These are phyloP conservation scores for Colletotrichum godetiae DNA, from an alignment of 2,329 filamentous ascomycete species.

Conservation along the genomic window DNA sequence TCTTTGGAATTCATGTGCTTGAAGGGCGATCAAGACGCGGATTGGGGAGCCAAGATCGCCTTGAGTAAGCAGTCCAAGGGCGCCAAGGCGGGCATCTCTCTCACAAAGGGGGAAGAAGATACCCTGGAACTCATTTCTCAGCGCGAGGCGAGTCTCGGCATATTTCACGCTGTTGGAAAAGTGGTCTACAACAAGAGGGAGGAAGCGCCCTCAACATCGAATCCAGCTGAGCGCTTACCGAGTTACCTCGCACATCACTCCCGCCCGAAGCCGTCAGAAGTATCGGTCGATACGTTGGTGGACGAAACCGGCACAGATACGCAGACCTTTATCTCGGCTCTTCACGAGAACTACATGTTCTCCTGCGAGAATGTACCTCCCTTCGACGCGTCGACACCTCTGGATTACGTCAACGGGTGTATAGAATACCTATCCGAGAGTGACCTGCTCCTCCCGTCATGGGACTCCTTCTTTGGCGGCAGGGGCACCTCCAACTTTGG, in stretches of 20 bases:
- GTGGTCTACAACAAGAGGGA: constrained; percentile 96
- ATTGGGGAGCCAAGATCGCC: constrained; percentile 80
- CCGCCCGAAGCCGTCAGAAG: constrained; percentile 72
- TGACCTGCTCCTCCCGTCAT: constrained; percentile 83
- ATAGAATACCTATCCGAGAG: constrained; percentile 88
- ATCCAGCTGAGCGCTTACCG: constrained; percentile 66
- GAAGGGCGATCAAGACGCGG: constrained; percentile 78
- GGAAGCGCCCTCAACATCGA: constrained; percentile 56
- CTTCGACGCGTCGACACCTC: constrained; percentile 67
- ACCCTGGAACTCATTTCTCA: constrained; percentile 85
- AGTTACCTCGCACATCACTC: constrained; percentile 66
- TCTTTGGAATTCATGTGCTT: constrained; percentile 93
- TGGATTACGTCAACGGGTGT: constrained; percentile 86
- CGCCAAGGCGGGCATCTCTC: constrained; percentile 63
- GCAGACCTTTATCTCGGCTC: constrained; percentile 86
- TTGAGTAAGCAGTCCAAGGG: constrained; percentile 76
- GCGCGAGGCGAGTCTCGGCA: constrained; percentile 88
- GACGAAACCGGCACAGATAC: constrained; percentile 95
- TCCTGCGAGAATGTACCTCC: constrained; percentile 76
- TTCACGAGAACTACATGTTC: constrained; percentile 93
- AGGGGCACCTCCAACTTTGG: constrained; percentile 63
- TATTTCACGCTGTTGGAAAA: constrained; percentile 96
- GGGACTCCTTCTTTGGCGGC: constrained; percentile 74
- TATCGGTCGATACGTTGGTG: constrained; percentile 80
- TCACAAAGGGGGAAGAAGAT: constrained; percentile 84